These are phyloP conservation scores for Trichoderma asperellum DNA, from an alignment of 2,329 filamentous ascomycete genomes.

Conservation along the genomic window DNA sequence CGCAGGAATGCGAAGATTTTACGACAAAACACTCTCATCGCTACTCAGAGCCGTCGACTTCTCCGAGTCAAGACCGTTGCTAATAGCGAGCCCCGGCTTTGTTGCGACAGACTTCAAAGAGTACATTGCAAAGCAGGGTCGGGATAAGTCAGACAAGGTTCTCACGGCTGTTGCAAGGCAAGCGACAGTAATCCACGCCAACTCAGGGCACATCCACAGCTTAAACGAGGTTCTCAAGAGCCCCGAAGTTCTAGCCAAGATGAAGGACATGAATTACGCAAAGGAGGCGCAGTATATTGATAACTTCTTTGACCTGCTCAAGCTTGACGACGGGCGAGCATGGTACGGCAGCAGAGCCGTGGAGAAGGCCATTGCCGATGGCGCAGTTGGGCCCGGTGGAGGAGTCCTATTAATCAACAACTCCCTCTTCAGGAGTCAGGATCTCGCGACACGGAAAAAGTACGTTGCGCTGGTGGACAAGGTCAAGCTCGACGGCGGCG, in stretches of 20 bases:
- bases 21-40: conserved; percentile 73
- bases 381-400: conserved; percentile 84
- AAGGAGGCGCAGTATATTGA: conserved; percentile 85
- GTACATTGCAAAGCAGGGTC: conserved; percentile 67
- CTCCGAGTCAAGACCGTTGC: conserved; percentile 67
- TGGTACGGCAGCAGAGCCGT: conserved; percentile 90
- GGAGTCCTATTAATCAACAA: conserved; percentile 87
- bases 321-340: conserved; percentile 82
- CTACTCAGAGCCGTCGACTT: conserved; percentile 81
- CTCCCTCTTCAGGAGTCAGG: conserved; percentile 80
- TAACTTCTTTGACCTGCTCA: conserved; percentile 74
- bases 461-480: conserved; percentile 88
- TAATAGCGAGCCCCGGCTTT: conserved; percentile 90
- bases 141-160: conserved; percentile 66
- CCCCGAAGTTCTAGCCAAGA: conserved; percentile 73
- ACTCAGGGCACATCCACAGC: conserved; percentile 83
- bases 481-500: conserved; percentile 84
- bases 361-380: conserved; percentile 79
- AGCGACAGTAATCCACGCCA: conserved; percentile 77
- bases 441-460: conserved; percentile 73
- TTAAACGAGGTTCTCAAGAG: conserved; percentile 86
- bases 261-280: conserved; percentile 87
- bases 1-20: conserved; percentile 75
- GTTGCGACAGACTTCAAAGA: conserved; percentile 79
- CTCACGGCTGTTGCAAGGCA: conserved; percentile 65